Conservation (phyloP, 345 rosid species). For the Salix dunnii region DNA sequence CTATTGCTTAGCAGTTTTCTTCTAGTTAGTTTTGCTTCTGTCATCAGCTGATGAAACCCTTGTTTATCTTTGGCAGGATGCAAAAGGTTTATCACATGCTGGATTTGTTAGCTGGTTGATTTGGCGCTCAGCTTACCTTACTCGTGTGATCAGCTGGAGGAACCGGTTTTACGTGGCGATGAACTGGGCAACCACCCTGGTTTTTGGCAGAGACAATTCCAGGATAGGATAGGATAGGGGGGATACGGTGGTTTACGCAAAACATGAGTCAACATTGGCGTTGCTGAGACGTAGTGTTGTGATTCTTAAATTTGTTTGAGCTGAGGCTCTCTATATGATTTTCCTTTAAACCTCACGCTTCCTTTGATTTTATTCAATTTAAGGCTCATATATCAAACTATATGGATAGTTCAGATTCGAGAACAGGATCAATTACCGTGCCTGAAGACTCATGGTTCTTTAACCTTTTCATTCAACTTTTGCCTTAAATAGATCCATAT, state of each 20-base stretch:
- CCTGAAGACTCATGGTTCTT: no score
- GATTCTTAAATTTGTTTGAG: neutral
- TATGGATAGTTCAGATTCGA: neutral
- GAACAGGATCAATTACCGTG: neutral
- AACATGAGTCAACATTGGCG: neutral
- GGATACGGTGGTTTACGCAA: neutral
- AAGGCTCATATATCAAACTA: neutral
- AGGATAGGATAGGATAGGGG: conserved; percentile 44
- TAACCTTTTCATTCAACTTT: neutral
- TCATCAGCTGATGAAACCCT: neutral
- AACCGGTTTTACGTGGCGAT: conserved; percentile 65
- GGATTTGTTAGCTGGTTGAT: conserved; percentile 58
- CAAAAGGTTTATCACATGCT: conserved; percentile 51
- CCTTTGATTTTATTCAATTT: neutral
- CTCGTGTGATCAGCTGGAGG: conserved; percentile 74
- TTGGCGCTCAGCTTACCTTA: conserved; percentile 73
- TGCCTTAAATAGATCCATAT: neutral
- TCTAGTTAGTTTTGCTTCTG: neutral
- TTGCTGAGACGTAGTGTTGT: neutral
- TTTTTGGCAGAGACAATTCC: conserved; percentile 69
- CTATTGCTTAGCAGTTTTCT: neutral
- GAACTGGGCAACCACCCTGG: conserved; percentile 72
- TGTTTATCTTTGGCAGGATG: conserved; percentile 35
- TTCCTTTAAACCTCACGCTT: neutral
- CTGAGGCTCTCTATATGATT: neutral